phyloP scores from a whole-genome alignment of 257 asterid species.

The Solanum pimpinellifolium region DNA sequence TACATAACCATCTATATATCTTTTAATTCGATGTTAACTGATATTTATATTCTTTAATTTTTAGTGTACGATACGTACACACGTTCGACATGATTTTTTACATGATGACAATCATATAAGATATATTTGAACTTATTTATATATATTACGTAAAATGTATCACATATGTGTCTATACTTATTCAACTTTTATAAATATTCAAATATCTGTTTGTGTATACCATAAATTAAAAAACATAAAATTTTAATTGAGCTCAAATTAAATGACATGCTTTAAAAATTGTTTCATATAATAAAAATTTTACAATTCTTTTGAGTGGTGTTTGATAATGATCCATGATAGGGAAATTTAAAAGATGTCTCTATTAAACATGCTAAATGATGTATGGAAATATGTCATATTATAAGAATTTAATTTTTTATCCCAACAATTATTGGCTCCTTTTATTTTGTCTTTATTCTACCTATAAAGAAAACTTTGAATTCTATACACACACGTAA shows the following conservation, averaged over 20 bases:
- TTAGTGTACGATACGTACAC: background rate
- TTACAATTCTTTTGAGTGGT: background rate
- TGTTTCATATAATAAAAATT: background rate
- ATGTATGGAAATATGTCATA: constrained; percentile 16
- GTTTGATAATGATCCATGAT: background rate
- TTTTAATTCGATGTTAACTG: no score
- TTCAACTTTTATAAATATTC: background rate
- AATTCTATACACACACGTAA: constrained; percentile 5
- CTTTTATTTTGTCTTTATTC: background rate
- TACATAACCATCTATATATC: no score
- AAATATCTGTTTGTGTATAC: background rate
- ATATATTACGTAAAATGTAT: no score
- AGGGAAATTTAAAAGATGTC: background rate
- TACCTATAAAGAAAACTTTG: background rate
- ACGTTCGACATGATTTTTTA: background rate
- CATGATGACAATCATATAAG: background rate
- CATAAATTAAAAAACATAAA: fast-evolving
- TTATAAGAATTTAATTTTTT: background rate
- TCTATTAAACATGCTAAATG: constrained; percentile 16
- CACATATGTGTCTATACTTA: background rate
- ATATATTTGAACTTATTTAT: background rate
- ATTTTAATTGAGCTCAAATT: background rate
- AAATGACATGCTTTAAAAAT: background rate
- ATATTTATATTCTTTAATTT: no score
- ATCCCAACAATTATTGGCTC: constrained; percentile 9